Percentiles rank a stretch among this genome's conserved stretches.
Evolutionary conservation across 768 basidiomycete species (phyloP).

Genomic region (Aureoboletus auriporus): DNA sequence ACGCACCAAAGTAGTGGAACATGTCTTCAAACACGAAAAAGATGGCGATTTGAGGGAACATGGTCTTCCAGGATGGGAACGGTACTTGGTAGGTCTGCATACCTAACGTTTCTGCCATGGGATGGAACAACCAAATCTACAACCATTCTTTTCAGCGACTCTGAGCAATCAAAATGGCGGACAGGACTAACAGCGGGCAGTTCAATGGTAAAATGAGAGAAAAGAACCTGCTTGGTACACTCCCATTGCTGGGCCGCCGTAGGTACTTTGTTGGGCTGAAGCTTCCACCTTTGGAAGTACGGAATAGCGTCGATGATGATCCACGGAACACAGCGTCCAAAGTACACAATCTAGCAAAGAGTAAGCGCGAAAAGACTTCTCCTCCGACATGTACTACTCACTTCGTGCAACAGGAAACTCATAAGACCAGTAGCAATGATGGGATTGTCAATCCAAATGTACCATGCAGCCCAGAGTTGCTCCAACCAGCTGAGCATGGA

Average conservation of each 20-base stretch:
- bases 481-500: conserved; percentile 66
- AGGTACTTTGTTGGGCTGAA: conserved; percentile 84
- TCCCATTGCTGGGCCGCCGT: conserved; percentile 85
- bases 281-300: conserved; percentile 91
- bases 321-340: conserved; percentile 93
- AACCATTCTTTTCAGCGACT: not conserved
- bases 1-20: conserved; percentile 84
- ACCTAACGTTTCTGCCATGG: conserved; percentile 79
- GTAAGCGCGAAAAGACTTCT: not conserved
- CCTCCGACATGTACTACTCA: conserved; percentile 33
- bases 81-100: conserved; percentile 94
- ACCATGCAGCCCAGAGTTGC: conserved; percentile 82
- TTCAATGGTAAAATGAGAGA: conserved; percentile 95
- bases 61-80: conserved; percentile 67
- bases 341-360: conserved; percentile 77
- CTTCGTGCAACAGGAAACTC: conserved; percentile 93
- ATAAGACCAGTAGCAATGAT: conserved; percentile 89
- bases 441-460: conserved; percentile 82
- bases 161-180: not conserved
- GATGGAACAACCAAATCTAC: conserved; percentile 90
- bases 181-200: conserved; percentile 66
- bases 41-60: conserved; percentile 72
- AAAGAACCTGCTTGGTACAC: conserved; percentile 90
- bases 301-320: conserved; percentile 93
- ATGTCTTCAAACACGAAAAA: conserved; percentile 97